Percentiles rank a stretch among this genome's conserved stretches.
These are phyloP conservation scores for Pythium rhizo-oryzae DNA, from an alignment of 352 stramenopile genomes.

Conservation along the genomic window DNA sequence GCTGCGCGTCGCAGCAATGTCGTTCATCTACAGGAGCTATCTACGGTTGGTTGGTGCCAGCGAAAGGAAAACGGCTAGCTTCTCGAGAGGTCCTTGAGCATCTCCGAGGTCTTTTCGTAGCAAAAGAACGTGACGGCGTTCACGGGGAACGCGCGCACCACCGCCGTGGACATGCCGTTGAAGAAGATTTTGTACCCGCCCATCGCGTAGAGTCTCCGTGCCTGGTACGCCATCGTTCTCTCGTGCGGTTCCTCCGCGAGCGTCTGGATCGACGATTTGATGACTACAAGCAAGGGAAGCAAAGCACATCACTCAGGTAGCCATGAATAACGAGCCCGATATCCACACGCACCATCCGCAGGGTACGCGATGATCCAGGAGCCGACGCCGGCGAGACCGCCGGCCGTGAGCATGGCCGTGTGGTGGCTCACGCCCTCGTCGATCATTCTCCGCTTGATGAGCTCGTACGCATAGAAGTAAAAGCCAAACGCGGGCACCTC, in stretches of 20 bases:
- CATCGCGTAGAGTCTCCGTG: slow-evolving; percentile 60
- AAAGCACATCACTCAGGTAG: too few relatives aligned
- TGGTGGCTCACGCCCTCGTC: slow-evolving; percentile 52
- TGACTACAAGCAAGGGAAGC: slow-evolving; percentile 36
- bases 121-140: slow-evolving; percentile 88
- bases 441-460: slow-evolving; percentile 73
- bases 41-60: too few relatives aligned
- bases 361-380: slow-evolving; percentile 86
- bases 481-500: slow-evolving; percentile 84
- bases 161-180: slow-evolving; percentile 73
- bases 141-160: slow-evolving; percentile 82
- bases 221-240: slow-evolving; percentile 75
- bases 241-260: slow-evolving; percentile 58
- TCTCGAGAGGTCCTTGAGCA: slow-evolving; percentile 62
- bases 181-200: slow-evolving; percentile 77
- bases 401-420: slow-evolving; percentile 81
- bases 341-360: slow-evolving; percentile 53
- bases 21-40: not conserved
- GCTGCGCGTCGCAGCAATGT: not conserved
- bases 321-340: not conserved
- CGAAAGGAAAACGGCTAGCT: slow-evolving; percentile 1
- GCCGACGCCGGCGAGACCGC: slow-evolving; percentile 70
- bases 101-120: slow-evolving; percentile 77
- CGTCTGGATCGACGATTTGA: slow-evolving; percentile 89
- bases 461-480: slow-evolving; percentile 87